phyloP scores from a whole-genome alignment of 495 filamentous ascomycete genomes.

The Aspergillus avenaceus region DNA sequence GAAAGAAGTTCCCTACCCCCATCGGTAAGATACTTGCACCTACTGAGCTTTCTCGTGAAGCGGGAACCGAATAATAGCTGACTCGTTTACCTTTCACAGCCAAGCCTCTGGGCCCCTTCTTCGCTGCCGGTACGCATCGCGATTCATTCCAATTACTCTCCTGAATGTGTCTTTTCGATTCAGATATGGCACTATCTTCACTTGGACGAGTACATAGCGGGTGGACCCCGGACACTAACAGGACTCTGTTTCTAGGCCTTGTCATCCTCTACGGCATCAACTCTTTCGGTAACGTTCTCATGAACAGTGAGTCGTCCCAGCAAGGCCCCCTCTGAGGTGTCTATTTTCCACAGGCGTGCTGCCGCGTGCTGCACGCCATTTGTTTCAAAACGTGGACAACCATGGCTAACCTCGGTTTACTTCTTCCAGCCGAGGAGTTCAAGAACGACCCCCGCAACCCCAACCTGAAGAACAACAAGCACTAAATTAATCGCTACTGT shows the following conservation, averaged over 20 bases:
- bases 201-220: neutral
- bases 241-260: conserved; percentile 50
- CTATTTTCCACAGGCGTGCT: neutral
- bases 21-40: conserved; percentile 62
- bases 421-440: conserved; percentile 72
- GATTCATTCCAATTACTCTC: neutral
- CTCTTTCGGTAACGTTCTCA: conserved; percentile 64
- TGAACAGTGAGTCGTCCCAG: conserved; percentile 59
- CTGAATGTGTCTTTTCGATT: neutral
- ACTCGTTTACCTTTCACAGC: conserved; percentile 52
- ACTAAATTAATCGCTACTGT: conserved; percentile 27
- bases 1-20: conserved; percentile 89
- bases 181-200: neutral
- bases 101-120: conserved; percentile 87
- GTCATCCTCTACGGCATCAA: conserved; percentile 87
- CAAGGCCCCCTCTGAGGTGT: neutral
- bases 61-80: conserved; percentile 13
- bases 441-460: conserved; percentile 96
- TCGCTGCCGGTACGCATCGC: conserved; percentile 74
- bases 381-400: neutral
- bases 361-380: neutral
- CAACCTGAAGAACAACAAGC: conserved; percentile 53
- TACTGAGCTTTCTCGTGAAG: neutral
- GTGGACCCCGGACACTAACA: conserved; percentile 25
- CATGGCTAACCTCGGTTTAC: conserved; percentile 18